Percentiles rank a stretch among this genome's conserved stretches.
phyloP scores from a whole-genome alignment of 208 protist genomes.

The Porcisia deanei region DNA sequence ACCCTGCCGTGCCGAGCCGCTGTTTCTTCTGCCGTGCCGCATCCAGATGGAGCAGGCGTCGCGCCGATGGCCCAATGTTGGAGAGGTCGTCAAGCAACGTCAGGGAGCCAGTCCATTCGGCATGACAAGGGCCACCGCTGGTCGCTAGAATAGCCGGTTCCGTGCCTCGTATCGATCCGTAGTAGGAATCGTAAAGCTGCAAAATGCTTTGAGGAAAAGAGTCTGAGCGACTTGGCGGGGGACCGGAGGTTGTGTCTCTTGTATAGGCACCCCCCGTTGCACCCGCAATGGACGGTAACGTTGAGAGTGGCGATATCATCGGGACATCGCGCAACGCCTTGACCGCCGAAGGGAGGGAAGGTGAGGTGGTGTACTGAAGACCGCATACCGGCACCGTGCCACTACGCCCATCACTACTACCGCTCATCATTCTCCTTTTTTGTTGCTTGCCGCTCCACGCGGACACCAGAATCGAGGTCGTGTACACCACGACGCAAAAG shows the following conservation, averaged over 20 bases:
- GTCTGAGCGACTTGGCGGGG: neutral
- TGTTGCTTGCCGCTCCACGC: neutral
- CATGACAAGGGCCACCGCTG: neutral
- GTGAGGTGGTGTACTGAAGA: slow-evolving; percentile 56
- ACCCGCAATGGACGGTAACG: neutral
- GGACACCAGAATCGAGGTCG: neutral
- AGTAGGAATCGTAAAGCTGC: slow-evolving; percentile 34
- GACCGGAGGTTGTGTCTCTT: neutral
- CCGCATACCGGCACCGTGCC: slow-evolving; percentile 48
- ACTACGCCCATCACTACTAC: slow-evolving; percentile 3
- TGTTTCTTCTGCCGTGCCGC: slow-evolving; percentile 8
- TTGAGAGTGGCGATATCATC: slow-evolving; percentile 7
- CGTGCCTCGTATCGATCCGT: slow-evolving; percentile 9
- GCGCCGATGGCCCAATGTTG: slow-evolving; percentile 55
- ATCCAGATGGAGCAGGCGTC: slow-evolving; percentile 35
- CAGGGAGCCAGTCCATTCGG: slow-evolving; percentile 6
- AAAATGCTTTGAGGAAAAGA: slow-evolving; percentile 20
- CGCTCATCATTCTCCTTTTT: neutral
- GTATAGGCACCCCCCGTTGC: neutral
- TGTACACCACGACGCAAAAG: neutral
- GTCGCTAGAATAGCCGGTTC: neutral
- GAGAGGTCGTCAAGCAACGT: slow-evolving; percentile 31
- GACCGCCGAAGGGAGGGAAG: slow-evolving; percentile 41
- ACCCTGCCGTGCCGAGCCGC: neutral
- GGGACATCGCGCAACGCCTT: slow-evolving; percentile 26